A percentile compares a stretch with the other conserved stretches of the same genome.
These are phyloP conservation scores for Hevea brasiliensis DNA, from an alignment of 345 rosid genomes.

Conservation along the genomic window DNA sequence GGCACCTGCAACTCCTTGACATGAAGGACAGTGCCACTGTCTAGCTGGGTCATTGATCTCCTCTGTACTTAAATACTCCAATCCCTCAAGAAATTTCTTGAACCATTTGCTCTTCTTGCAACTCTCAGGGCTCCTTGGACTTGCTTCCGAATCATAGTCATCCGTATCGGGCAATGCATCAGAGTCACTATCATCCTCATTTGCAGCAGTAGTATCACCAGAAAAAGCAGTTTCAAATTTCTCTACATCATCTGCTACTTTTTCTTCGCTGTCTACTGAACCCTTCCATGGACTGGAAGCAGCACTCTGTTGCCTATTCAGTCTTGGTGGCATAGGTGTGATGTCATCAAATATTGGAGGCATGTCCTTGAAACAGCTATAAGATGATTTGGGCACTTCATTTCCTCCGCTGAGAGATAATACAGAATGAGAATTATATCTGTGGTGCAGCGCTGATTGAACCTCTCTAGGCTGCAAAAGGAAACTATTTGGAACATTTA, in stretches of 20 bases:
- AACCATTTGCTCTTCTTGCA: constrained; percentile 62
- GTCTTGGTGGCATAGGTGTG: constrained; percentile 42
- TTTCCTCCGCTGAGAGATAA: constrained; percentile 43
- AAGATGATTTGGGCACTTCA: constrained; percentile 34
- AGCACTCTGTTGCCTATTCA: constrained; percentile 53
- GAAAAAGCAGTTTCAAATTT: not conserved
- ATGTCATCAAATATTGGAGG: constrained; percentile 33
- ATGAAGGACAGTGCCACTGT: constrained; percentile 90
- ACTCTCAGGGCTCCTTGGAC: constrained; percentile 64
- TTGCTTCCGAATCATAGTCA: constrained; percentile 53
- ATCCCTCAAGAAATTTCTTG: constrained; percentile 48
- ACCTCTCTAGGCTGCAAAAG: not conserved
- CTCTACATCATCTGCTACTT: constrained; percentile 16
- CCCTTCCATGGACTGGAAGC: constrained; percentile 37
- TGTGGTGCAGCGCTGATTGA: not conserved
- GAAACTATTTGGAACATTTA: too few relatives aligned
- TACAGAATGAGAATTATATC: not conserved
- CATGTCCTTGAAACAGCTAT: constrained; percentile 32
- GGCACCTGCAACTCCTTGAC: constrained; percentile 73
- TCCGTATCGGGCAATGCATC: constrained; percentile 51
- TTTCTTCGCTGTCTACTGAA: constrained; percentile 24
- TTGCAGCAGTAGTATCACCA: constrained; percentile 15
- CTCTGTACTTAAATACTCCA: constrained; percentile 51
- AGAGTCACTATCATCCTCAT: constrained; percentile 32
- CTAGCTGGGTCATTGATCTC: constrained; percentile 61